Evolutionary conservation across 208 protist species (phyloP).

Genomic region (Leptomonas pyrrhocoris): DNA sequence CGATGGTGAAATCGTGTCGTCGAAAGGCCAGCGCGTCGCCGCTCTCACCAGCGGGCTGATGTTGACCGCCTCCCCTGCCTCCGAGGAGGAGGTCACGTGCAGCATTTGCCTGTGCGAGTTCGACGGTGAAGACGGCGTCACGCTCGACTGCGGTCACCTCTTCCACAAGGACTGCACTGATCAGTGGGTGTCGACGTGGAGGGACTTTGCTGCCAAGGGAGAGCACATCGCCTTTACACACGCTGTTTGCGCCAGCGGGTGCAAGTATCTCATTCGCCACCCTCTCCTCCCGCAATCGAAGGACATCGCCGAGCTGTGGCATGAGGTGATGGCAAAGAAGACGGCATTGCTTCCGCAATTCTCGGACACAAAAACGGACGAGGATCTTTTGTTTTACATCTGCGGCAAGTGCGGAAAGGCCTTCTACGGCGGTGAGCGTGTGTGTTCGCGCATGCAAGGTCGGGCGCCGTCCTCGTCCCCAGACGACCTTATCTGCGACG

Average conservation of each 20-base stretch:
- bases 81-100: slow-evolving; percentile 53
- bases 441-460: slow-evolving; percentile 73
- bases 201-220: slow-evolving; percentile 69
- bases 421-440: slow-evolving; percentile 79
- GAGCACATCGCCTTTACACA: slow-evolving; percentile 86
- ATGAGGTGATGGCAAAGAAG: slow-evolving; percentile 32
- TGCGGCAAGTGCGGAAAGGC: slow-evolving; percentile 65
- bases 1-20: slow-evolving; percentile 13
- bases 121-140: slow-evolving; percentile 68
- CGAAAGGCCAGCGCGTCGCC: slow-evolving; percentile 7
- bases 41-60: slow-evolving; percentile 11
- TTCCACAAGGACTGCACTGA: slow-evolving; percentile 84
- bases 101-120: slow-evolving; percentile 85
- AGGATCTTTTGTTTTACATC: slow-evolving; percentile 84
- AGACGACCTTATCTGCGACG: slow-evolving; percentile 72
- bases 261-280: slow-evolving; percentile 77
- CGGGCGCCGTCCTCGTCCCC: slow-evolving; percentile 66
- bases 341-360: slow-evolving; percentile 30
- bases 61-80: slow-evolving; percentile 18
- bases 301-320: slow-evolving; percentile 45
- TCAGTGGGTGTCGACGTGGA: slow-evolving; percentile 70
- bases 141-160: slow-evolving; percentile 83
- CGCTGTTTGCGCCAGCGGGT: slow-evolving; percentile 82
- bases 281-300: slow-evolving; percentile 46
- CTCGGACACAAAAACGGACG: slow-evolving; percentile 47